phyloP scores from a whole-genome alignment of 192 early-diverging fungal genomes.

The Irineochytrium annulatum region DNA sequence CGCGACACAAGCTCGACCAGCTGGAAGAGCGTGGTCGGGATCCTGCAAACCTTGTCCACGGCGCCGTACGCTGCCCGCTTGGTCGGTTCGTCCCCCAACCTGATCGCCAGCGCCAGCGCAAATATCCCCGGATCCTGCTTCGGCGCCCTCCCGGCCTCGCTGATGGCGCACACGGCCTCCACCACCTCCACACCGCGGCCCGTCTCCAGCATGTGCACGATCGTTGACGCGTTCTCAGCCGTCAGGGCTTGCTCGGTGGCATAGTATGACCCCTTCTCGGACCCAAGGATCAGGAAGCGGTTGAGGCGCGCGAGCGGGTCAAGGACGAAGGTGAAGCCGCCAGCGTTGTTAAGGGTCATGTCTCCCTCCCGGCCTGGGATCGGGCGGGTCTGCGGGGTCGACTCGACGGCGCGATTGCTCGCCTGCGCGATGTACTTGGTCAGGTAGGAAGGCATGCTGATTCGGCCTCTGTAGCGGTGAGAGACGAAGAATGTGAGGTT shows the following conservation, averaged over 20 bases:
- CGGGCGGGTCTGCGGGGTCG: not conserved
- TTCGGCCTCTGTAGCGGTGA: no score
- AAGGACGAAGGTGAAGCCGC: conserved; percentile 1
- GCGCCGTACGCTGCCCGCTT: not conserved
- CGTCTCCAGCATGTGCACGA: not conserved
- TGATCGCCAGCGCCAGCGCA: not conserved
- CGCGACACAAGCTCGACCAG: not conserved
- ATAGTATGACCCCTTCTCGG: conserved; percentile 4
- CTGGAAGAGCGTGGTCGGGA: conserved; percentile 11
- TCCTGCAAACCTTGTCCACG: conserved; percentile 3
- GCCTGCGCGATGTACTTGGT: not conserved
- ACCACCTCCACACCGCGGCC: not conserved
- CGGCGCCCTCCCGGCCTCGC: not conserved
- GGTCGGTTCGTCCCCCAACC: not conserved
- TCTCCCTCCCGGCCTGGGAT: conserved; percentile 3
- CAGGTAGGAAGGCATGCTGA: no score
- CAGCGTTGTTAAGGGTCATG: conserved; percentile 3
- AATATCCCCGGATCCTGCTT: conserved; percentile 8
- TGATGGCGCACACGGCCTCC: not conserved
- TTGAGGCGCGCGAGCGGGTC: not conserved
- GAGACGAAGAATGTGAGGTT: no score
- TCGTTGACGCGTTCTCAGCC: not conserved
- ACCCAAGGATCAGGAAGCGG: conserved; percentile 15
- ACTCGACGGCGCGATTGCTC: not conserved
- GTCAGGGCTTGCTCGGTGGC: not conserved